Conservation (phyloP, 1,284 basidiomycete genomes). For the Cryptococcus hybrid region DNA sequence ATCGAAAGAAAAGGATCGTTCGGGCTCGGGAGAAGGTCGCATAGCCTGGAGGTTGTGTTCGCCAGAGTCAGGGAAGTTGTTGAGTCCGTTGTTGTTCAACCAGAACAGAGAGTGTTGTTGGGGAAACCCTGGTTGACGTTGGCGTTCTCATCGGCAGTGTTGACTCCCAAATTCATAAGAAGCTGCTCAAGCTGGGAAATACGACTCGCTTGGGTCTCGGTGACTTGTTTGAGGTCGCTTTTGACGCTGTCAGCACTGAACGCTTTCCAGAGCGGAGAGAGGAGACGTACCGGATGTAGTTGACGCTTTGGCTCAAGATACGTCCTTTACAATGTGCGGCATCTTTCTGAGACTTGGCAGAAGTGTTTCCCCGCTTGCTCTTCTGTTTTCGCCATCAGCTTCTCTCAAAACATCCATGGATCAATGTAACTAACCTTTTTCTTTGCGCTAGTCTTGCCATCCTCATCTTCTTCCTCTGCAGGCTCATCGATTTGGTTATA, state of each 20-base stretch:
- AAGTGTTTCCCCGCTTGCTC: slow-evolving; percentile 9
- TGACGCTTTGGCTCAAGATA: slow-evolving; percentile 40
- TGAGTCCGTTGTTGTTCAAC: slow-evolving; percentile 1
- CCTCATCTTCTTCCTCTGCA: slow-evolving; percentile 42
- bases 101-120: neutral
- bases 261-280: neutral
- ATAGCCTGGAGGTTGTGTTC: slow-evolving; percentile 27
- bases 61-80: neutral
- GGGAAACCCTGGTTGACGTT: neutral
- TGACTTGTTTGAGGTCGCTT: slow-evolving; percentile 36
- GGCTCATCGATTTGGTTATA: slow-evolving; percentile 23
- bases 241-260: too few relatives aligned
- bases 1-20: slow-evolving; percentile 23
- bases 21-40: slow-evolving; percentile 37
- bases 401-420: slow-evolving; percentile 13
- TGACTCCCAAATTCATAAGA: slow-evolving; percentile 16
- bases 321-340: slow-evolving; percentile 43
- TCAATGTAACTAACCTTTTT: slow-evolving; percentile 25
- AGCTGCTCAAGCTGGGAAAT: slow-evolving; percentile 39
- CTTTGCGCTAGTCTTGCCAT: slow-evolving; percentile 21
- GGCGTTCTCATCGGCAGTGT: neutral
- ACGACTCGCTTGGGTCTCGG: slow-evolving; percentile 30
- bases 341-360: slow-evolving; percentile 36
- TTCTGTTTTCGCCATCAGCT: slow-evolving; percentile 2
- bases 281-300: slow-evolving; percentile 38